A percentile compares a stretch with the other conserved stretches of the same genome.
phyloP scores from a whole-genome alignment of 2,329 filamentous ascomycete genomes.

The Hawksworthiomyces lignivorus region DNA sequence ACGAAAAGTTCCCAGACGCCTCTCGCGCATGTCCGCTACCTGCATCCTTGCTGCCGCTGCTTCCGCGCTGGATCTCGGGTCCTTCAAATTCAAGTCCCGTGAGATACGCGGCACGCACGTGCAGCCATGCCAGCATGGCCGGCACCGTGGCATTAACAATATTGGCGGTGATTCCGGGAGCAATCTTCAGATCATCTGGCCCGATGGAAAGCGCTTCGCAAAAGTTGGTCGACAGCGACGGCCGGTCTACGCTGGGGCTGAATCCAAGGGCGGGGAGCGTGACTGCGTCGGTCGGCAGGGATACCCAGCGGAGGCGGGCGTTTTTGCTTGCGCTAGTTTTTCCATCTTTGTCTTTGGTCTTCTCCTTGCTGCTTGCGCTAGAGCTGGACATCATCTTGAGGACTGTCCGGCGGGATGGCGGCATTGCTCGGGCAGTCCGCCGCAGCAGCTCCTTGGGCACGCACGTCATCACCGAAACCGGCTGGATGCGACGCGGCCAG shows the following conservation, averaged over 20 bases:
- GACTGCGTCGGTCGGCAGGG: conserved; percentile 9
- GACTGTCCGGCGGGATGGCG: conserved; percentile 13
- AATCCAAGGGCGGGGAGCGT: conserved; percentile 8
- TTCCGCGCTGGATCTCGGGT: conserved; percentile 12
- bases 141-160: conserved; percentile 14
- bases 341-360: neutral
- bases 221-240: conserved; percentile 7
- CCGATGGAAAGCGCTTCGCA: conserved; percentile 3
- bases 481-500: conserved; percentile 15
- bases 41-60: conserved; percentile 5
- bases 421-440: conserved; percentile 12
- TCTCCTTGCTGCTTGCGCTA: neutral
- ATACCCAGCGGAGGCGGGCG: conserved; percentile 11
- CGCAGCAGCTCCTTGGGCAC: conserved; percentile 17
- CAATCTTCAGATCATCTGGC: conserved; percentile 6
- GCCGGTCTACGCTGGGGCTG: conserved; percentile 12
- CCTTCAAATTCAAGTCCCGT: conserved; percentile 12
- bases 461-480: conserved; percentile 15
- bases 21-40: neutral
- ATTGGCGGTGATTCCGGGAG: conserved; percentile 12
- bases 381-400: conserved; percentile 2
- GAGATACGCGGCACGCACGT: conserved; percentile 15
- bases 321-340: neutral
- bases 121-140: conserved; percentile 18
- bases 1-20: conserved; percentile 1